A percentile compares a stretch with the other conserved stretches of the same genome.
phyloP scores from a whole-genome alignment of 805 yeast genomes.

The Zygosaccharomyces rouxii region DNA sequence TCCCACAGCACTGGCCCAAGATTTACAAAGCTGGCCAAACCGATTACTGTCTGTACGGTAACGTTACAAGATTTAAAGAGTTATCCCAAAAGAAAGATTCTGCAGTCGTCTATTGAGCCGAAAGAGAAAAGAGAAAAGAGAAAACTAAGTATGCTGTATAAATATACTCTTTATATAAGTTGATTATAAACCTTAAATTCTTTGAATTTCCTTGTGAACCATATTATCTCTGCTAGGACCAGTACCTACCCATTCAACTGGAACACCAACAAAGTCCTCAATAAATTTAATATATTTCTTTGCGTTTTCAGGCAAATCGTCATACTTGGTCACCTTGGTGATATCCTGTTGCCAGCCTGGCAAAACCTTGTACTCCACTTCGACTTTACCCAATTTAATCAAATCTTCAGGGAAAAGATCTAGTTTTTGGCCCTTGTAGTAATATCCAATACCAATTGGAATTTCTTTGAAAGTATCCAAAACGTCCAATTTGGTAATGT shows the following conservation, averaged over 20 bases:
- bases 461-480: conserved; percentile 86
- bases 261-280: conserved; percentile 78
- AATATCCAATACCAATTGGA: conserved; percentile 81
- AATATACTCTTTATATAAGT: background rate
- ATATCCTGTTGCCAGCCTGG: conserved; percentile 94
- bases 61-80: conserved; percentile 5
- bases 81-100: background rate
- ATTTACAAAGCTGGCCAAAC: conserved; percentile 40
- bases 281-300: conserved; percentile 78
- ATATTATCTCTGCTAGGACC: conserved; percentile 96
- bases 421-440: conserved; percentile 68
- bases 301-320: conserved; percentile 84
- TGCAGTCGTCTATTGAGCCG: background rate
- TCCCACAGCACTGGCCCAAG: conserved; percentile 18
- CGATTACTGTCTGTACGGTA: conserved; percentile 47
- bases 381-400: conserved; percentile 75
- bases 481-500: conserved; percentile 94
- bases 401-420: conserved; percentile 92
- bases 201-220: conserved; percentile 52
- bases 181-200: no score
- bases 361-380: conserved; percentile 83
- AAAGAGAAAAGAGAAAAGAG: background rate
- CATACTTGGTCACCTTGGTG: conserved; percentile 61
- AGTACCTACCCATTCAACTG: conserved; percentile 95
- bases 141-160: background rate